phyloP scores from a whole-genome alignment of 2,329 filamentous ascomycete species.

The Myriosclerotinia duriaeana region DNA sequence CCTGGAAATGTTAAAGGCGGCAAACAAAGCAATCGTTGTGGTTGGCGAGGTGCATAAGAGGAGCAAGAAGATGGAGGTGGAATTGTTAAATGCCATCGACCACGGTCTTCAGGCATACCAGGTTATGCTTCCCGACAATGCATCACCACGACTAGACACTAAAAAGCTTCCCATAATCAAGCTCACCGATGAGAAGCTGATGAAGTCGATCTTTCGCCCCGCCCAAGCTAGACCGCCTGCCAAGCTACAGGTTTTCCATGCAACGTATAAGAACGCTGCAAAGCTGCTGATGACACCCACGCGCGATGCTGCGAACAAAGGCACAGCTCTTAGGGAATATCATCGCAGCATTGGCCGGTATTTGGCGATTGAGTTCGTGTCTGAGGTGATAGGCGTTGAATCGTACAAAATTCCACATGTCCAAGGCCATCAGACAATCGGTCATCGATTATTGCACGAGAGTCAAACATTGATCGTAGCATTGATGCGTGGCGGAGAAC shows the following conservation, averaged over 20 bases:
- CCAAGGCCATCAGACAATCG: conserved; percentile 47
- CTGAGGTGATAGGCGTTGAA: conserved; percentile 51
- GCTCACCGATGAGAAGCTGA: conserved; percentile 6
- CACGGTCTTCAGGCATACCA: conserved; percentile 48
- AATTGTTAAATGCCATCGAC: conserved; percentile 47
- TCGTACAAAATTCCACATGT: conserved; percentile 51
- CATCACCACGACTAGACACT: conserved; percentile 46
- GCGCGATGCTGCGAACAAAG: conserved; percentile 49
- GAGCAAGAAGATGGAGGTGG: conserved; percentile 54
- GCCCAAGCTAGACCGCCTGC: background rate
- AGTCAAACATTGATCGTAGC: conserved; percentile 53
- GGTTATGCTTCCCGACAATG: conserved; percentile 46
- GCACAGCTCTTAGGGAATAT: conserved; percentile 49
- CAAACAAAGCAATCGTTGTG: conserved; percentile 56
- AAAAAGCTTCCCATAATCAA: conserved; percentile 45
- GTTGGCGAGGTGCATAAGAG: conserved; percentile 49
- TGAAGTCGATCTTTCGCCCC: background rate
- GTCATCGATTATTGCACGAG: conserved; percentile 51
- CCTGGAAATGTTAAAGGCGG: conserved; percentile 54
- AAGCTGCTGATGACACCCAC: conserved; percentile 55
- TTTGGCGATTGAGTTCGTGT: conserved; percentile 51
- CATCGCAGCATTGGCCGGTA: conserved; percentile 54
- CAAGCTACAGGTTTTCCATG: conserved; percentile 40
- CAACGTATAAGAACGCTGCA: conserved; percentile 46
- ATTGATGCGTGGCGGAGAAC: conserved; percentile 63